Percentiles rank a stretch among this genome's conserved stretches.
Evolutionary conservation across 495 filamentous ascomycete genomes (phyloP).

Genomic region (Daldinia decipiens): DNA sequence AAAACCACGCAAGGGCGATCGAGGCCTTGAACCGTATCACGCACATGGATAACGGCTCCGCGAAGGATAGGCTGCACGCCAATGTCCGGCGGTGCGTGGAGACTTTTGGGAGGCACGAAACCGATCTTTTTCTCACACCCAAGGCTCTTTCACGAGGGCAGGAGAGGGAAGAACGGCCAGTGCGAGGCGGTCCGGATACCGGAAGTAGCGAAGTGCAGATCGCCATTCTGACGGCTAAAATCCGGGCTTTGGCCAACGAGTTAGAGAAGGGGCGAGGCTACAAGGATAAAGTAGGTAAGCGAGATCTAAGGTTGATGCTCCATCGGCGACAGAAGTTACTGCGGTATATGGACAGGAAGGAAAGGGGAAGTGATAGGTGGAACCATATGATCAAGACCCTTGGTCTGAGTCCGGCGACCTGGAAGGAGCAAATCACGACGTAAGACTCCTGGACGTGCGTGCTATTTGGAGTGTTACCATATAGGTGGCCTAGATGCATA

Average conservation of each 20-base stretch:
- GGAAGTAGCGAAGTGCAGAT: conserved; percentile 96
- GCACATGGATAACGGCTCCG: conserved; percentile 75
- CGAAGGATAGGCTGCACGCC: conserved; percentile 77
- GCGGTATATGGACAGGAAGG: conserved; percentile 84
- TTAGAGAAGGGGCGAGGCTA: conserved; percentile 63
- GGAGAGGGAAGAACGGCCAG: conserved; percentile 61
- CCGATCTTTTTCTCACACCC: conserved; percentile 73
- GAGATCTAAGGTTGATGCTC: conserved; percentile 83
- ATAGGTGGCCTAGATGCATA: conserved; percentile 42
- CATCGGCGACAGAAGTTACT: conserved; percentile 91
- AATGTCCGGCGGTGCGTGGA: conserved; percentile 86
- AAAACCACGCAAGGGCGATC: conserved; percentile 63
- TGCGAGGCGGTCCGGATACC: conserved; percentile 86
- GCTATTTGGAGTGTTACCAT: conserved; percentile 38
- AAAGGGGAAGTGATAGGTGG: conserved; percentile 91
- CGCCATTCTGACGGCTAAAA: conserved; percentile 96
- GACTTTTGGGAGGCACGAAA: conserved; percentile 89
- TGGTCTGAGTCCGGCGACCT: conserved; percentile 86
- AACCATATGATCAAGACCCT: conserved; percentile 80
- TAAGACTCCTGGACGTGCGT: conserved; percentile 49
- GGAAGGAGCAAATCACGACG: conserved; percentile 84
- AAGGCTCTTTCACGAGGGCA: conserved; percentile 56
- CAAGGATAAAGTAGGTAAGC: conserved; percentile 92
- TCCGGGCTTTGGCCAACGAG: conserved; percentile 76
- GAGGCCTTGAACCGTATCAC: conserved; percentile 81